phyloP scores from a whole-genome alignment of 192 early-diverging fungal genomes.

The Pilaira anomala region DNA sequence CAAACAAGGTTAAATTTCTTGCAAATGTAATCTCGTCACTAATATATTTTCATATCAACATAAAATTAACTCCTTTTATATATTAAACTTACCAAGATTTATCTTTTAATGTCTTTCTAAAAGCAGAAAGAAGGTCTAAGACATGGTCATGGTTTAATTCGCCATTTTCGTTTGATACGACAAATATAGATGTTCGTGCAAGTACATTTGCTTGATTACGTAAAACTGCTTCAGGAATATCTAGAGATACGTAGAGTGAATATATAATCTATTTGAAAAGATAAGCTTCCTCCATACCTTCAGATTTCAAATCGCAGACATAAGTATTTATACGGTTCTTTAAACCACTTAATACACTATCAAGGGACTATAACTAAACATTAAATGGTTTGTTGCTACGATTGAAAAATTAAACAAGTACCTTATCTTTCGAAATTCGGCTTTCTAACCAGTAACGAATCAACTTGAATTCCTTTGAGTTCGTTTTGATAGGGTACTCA shows the following conservation, averaged over 20 bases:
- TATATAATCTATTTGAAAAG: not conserved
- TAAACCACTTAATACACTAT: constrained; percentile 2
- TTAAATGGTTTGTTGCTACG: too few relatives aligned
- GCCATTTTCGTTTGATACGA: constrained; percentile 1
- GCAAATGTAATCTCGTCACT: constrained; percentile 10
- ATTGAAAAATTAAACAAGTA: too few relatives aligned
- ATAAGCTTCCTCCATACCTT: too few relatives aligned
- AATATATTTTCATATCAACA: not conserved
- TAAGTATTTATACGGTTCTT: constrained; percentile 16
- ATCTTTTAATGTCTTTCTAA: constrained; percentile 5
- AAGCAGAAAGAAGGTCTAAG: not conserved
- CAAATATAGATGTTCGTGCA: constrained; percentile 17
- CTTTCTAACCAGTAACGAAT: constrained; percentile 18
- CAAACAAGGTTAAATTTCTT: constrained; percentile 14
- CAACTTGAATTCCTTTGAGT: constrained; percentile 19
- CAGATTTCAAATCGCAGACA: constrained; percentile 18
- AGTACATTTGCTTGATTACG: constrained; percentile 30
- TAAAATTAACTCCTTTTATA: not conserved
- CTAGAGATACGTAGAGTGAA: constrained; percentile 4
- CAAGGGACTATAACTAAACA: not conserved
- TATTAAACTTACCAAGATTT: constrained; percentile 9
- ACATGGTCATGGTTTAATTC: not conserved
- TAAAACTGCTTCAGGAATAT: constrained; percentile 21
- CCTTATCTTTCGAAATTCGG: constrained; percentile 6
- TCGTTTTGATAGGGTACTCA: constrained; percentile 11